These are phyloP conservation scores for Talinum fruticosum DNA, from an alignment of 148 eudicot species.

Conservation along the genomic window DNA sequence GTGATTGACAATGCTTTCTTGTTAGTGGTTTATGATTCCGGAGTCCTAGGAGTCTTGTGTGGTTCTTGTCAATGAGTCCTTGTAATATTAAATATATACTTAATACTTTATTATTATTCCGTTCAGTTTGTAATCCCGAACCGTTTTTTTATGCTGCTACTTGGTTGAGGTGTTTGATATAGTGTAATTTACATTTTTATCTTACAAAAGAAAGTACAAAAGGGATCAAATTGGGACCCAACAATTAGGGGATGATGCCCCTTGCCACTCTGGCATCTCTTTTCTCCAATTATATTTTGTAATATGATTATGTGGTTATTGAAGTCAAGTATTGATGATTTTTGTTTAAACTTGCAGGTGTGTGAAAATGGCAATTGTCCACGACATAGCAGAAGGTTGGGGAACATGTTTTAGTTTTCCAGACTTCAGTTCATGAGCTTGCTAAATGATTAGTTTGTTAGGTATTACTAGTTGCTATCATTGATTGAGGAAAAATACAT, in stretches of 20 bases:
- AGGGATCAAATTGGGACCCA: background rate
- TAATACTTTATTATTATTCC: too few relatives aligned
- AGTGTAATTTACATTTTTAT: background rate
- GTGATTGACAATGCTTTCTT: background rate
- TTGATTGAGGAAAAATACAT: background rate
- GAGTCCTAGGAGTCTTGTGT: too few relatives aligned
- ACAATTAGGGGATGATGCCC: background rate
- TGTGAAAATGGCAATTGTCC: constrained; percentile 92
- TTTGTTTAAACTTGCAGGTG: constrained; percentile 48
- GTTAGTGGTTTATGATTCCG: too few relatives aligned
- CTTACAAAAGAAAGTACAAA: background rate
- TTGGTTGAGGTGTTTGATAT: background rate
- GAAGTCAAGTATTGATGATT: background rate
- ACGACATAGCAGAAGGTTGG: constrained; percentile 95
- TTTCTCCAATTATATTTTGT: background rate
- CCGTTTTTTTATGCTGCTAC: too few relatives aligned
- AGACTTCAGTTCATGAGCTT: background rate
- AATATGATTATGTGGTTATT: background rate
- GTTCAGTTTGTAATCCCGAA: too few relatives aligned
- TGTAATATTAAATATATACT: too few relatives aligned
- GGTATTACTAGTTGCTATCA: background rate
- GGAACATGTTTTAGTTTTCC: background rate
- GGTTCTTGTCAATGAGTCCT: too few relatives aligned
- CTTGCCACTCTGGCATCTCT: background rate
- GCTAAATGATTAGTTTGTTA: background rate